Conservation (phyloP, 768 basidiomycete species). For the Trametes meyenii region DNA sequence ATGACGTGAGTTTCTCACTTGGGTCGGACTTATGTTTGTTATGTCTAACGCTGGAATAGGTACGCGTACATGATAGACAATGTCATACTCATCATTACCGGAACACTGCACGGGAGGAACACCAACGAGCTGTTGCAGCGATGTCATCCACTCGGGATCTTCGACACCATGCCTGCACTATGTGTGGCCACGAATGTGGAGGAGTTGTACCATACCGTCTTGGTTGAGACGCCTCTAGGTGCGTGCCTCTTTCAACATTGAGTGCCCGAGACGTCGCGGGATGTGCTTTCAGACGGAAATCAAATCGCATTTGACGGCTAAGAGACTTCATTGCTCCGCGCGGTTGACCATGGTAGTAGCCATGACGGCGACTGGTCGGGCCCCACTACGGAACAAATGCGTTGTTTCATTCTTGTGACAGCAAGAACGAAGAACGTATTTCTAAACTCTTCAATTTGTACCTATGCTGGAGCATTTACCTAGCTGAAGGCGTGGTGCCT, state of each 20-base stretch:
- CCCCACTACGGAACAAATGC: no score
- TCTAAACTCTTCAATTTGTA: no score
- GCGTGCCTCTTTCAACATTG: conserved; percentile 33
- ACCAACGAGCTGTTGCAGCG: conserved; percentile 95
- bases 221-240: conserved; percentile 98
- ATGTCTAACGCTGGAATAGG: conserved; percentile 43
- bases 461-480: no score
- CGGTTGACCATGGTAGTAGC: no score
- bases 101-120: conserved; percentile 95
- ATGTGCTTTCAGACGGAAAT: no score
- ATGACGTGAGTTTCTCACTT: conserved; percentile 74
- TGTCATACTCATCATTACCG: conserved; percentile 94
- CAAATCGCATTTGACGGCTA: no score
- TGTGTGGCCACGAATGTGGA: conserved; percentile 99
- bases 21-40: not conserved
- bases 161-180: conserved; percentile 99
- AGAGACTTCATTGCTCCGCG: no score
- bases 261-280: not conserved
- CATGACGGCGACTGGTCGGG: no score
- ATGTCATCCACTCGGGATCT: conserved; percentile 95
- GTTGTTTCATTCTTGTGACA: no score
- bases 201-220: conserved; percentile 93
- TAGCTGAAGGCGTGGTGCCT: no score
- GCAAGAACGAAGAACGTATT: no score
- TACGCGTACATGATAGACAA: conserved; percentile 99